Conservation (phyloP, 176 grass and related monocot species). For the Eragrostis nindensis region DNA sequence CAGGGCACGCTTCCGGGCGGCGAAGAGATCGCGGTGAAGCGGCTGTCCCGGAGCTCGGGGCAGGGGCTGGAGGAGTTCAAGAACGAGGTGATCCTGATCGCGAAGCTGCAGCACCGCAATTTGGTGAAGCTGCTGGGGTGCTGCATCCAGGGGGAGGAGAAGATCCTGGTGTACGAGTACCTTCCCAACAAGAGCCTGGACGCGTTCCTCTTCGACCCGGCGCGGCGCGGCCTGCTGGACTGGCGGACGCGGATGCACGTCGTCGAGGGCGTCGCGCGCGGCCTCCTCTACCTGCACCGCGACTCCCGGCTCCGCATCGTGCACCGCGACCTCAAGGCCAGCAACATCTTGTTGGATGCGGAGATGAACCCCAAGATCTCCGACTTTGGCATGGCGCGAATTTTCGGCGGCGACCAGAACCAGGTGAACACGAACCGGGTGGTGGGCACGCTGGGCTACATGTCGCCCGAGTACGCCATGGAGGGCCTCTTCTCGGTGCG, state of each 20-base stretch:
- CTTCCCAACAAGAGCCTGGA: slow-evolving; percentile 79
- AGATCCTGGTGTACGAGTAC: slow-evolving; percentile 76
- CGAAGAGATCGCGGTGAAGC: slow-evolving; percentile 66
- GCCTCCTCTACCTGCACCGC: slow-evolving; percentile 65
- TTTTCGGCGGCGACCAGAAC: slow-evolving; percentile 64
- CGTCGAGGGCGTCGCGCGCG: slow-evolving; percentile 60
- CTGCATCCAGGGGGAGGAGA: slow-evolving; percentile 70
- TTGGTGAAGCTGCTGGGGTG: slow-evolving; percentile 60
- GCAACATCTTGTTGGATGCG: slow-evolving; percentile 65
- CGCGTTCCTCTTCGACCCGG: slow-evolving; percentile 64
- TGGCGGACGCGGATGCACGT: slow-evolving; percentile 54
- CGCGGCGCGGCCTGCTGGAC: slow-evolving; percentile 41
- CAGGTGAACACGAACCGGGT: slow-evolving; percentile 68
- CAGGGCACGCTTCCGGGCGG: slow-evolving; percentile 37
- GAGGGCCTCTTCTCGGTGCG: slow-evolving; percentile 68
- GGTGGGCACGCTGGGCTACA: slow-evolving; percentile 73
- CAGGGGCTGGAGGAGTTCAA: slow-evolving; percentile 75
- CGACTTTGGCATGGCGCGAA: slow-evolving; percentile 76
- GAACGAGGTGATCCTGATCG: slow-evolving; percentile 68
- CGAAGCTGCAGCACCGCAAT: slow-evolving; percentile 75
- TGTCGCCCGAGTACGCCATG: slow-evolving; percentile 79
- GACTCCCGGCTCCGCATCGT: slow-evolving; percentile 71
- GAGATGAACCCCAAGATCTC: slow-evolving; percentile 82
- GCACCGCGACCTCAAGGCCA: slow-evolving; percentile 70
- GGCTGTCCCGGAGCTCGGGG: slow-evolving; percentile 62